Conservation (phyloP, 108 stramenopile species). For the Conticribra guillardii region DNA sequence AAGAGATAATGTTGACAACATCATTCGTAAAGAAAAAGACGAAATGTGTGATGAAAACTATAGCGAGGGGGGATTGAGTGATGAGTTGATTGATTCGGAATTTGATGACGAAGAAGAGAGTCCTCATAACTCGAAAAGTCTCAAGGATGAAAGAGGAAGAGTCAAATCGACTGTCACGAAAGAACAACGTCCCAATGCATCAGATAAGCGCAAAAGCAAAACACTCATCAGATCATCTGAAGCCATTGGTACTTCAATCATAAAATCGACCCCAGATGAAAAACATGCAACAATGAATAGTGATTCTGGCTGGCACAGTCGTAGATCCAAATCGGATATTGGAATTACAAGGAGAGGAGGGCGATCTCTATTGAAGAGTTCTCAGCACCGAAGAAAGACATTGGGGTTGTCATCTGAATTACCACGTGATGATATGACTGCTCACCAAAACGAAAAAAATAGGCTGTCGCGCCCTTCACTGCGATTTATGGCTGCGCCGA, state of each 20-base stretch:
- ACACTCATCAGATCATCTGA: slow-evolving; percentile 13
- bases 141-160: too few relatives aligned
- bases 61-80: slow-evolving; percentile 13
- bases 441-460: too few relatives aligned
- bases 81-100: slow-evolving; percentile 19
- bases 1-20: too few relatives aligned
- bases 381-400: too few relatives aligned
- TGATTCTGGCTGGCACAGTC: slow-evolving; percentile 14
- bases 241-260: slow-evolving; percentile 30
- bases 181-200: too few relatives aligned
- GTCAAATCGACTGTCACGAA: too few relatives aligned
- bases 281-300: neutral
- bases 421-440: too few relatives aligned
- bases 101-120: neutral
- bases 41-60: neutral
- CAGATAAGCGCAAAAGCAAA: too few relatives aligned
- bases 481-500: slow-evolving; percentile 35
- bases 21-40: neutral
- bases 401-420: too few relatives aligned
- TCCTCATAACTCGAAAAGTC: neutral
- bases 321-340: slow-evolving; percentile 16
- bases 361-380: slow-evolving; percentile 7
- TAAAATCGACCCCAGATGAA: neutral
- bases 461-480: slow-evolving; percentile 3
- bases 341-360: slow-evolving; percentile 6